These are phyloP conservation scores for Acanthamoeba royreba DNA, from an alignment of 208 protist species.

Conservation along the genomic window DNA sequence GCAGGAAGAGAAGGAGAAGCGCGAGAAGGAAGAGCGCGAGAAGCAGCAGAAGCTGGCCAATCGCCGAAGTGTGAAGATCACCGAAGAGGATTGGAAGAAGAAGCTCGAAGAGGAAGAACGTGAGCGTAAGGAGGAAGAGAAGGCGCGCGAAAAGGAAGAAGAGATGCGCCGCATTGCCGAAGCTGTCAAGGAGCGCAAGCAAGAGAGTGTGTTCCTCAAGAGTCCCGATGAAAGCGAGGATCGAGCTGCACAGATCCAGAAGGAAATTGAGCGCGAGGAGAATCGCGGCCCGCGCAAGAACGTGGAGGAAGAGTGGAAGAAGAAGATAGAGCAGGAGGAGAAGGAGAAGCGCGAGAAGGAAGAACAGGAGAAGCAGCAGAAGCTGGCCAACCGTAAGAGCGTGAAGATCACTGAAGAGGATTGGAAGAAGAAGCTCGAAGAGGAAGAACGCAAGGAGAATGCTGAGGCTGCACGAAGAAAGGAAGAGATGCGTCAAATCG, in stretches of 20 bases:
- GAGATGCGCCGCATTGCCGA: constrained; percentile 3
- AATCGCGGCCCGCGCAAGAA: not conserved
- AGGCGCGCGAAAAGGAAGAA: not conserved
- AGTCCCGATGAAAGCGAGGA: not conserved
- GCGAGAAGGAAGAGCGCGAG: not conserved
- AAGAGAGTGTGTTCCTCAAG: not conserved
- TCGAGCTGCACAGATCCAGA: not conserved
- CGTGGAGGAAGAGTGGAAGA: not conserved
- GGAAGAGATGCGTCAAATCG: not conserved
- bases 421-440: not conserved
- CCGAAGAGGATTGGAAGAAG: not conserved
- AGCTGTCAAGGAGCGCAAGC: constrained; percentile 1
- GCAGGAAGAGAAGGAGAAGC: not conserved
- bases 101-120: constrained; percentile 24
- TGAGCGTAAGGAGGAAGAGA: not conserved
- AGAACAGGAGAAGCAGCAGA: not conserved
- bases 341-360: constrained; percentile 25
- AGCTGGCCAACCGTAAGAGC: not conserved
- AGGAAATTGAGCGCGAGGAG: not conserved
- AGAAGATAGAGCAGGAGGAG: constrained; percentile 24
- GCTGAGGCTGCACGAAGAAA: too few species aligned
- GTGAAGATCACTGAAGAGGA: constrained; percentile 21
- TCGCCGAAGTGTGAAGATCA: not conserved
- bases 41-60: not conserved
- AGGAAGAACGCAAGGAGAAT: not conserved